Conservation (phyloP, 257 asterid species). For the Penstemon barbatus region DNA sequence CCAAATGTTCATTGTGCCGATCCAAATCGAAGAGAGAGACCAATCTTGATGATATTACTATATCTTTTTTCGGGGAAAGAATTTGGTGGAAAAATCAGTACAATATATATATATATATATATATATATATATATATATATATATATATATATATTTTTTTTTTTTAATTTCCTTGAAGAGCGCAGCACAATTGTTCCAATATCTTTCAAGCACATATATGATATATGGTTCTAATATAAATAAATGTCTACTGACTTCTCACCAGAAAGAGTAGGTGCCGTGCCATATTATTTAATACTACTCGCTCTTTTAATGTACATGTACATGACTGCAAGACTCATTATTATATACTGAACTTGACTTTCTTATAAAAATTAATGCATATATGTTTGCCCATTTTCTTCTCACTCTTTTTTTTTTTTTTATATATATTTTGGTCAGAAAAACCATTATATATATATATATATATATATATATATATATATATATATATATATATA, state of each 20-base stretch:
- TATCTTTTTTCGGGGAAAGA: slow-evolving; percentile 2
- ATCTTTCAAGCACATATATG: background rate
- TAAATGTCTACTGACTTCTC: slow-evolving; percentile 12
- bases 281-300: background rate
- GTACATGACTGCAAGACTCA: too few species aligned
- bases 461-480: too few species aligned
- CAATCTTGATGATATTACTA: background rate
- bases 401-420: too few species aligned
- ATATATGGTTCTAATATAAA: background rate
- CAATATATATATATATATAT: too few species aligned
- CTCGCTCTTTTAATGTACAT: slow-evolving; percentile 1
- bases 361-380: too few species aligned
- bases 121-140: too few species aligned
- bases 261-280: slow-evolving; percentile 12
- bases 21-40: background rate
- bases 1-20: background rate
- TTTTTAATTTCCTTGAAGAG: slow-evolving; percentile 8
- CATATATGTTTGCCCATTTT: too few species aligned
- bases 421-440: too few species aligned
- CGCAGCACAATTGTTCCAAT: slow-evolving; percentile 19
- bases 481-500: too few species aligned
- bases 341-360: too few species aligned
- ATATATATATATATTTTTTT: too few species aligned
- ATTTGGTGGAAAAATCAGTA: slow-evolving; percentile 17
- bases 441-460: too few species aligned